phyloP scores from a whole-genome alignment of 2,329 filamentous ascomycete genomes.

The Diaporthe aspalathi region DNA sequence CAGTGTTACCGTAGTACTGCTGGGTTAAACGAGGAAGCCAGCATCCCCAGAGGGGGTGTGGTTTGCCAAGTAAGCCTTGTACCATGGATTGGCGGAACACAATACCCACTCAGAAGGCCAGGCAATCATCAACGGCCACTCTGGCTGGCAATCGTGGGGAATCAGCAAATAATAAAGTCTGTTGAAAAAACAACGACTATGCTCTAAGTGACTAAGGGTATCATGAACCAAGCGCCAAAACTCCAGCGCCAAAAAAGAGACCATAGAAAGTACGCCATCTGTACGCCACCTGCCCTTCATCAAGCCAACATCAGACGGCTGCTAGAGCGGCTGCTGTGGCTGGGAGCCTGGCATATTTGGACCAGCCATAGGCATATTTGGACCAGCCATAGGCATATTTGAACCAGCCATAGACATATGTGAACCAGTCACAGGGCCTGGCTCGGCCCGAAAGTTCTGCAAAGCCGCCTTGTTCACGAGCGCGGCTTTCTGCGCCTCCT shows the following conservation, averaged over 20 bases:
- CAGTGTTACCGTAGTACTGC: neutral
- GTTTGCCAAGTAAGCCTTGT: neutral
- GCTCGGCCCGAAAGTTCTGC: constrained; percentile 8
- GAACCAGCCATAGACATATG: no score
- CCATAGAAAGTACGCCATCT: neutral
- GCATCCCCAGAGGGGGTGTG: neutral
- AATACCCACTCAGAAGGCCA: no score
- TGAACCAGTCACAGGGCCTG: neutral
- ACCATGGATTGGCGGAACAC: neutral
- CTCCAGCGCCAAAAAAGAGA: neutral
- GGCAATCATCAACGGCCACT: no score
- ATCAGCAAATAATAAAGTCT: neutral
- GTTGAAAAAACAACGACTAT: neutral
- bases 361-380: neutral
- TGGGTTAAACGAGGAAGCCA: neutral
- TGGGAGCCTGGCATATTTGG: neutral
- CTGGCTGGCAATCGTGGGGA: neutral
- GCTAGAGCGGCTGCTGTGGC: neutral
- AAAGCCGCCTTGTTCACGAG: constrained; percentile 37
- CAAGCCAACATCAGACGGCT: neutral
- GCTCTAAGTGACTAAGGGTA: constrained; percentile 8
- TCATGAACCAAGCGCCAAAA: constrained; percentile 1
- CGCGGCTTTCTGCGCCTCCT: constrained; percentile 39
- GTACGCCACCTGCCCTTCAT: no score
- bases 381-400: no score